Evolutionary conservation across 768 basidiomycete genomes (phyloP).

Genomic region (Rhodotorula graminis): DNA sequence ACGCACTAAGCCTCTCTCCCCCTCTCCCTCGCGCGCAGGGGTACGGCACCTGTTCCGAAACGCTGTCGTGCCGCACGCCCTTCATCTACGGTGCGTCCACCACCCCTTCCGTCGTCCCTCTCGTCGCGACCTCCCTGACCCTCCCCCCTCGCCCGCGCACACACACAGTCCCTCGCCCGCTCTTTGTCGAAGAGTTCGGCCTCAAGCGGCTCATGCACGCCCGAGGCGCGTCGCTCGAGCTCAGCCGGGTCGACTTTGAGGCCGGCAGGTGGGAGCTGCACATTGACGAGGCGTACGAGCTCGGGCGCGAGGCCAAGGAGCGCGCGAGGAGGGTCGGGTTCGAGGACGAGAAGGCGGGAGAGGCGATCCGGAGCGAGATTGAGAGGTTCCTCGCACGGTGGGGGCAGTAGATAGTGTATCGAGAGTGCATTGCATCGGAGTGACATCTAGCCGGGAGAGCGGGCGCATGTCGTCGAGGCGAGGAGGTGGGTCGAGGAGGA

Average conservation of each 20-base stretch:
- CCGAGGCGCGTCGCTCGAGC: slow-evolving; percentile 66
- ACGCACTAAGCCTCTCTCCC: background rate
- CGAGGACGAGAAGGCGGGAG: slow-evolving; percentile 33
- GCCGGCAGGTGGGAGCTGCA: slow-evolving; percentile 27
- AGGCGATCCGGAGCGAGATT: slow-evolving; percentile 38
- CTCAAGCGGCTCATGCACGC: slow-evolving; percentile 60
- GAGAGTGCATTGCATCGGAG: too few species aligned
- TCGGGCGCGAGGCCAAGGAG: slow-evolving; percentile 49
- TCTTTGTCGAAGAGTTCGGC: slow-evolving; percentile 77
- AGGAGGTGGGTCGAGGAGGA: too few species aligned
- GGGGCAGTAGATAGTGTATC: too few species aligned
- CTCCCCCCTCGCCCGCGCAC: background rate
- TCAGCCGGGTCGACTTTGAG: slow-evolving; percentile 54
- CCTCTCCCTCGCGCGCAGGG: slow-evolving; percentile 52
- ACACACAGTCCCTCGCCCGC: slow-evolving; percentile 62
- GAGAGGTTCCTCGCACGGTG: slow-evolving; percentile 36
- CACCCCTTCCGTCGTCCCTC: slow-evolving; percentile 16
- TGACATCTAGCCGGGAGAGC: too few species aligned
- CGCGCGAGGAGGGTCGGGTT: slow-evolving; percentile 48
- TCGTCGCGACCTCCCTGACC: too few species aligned
- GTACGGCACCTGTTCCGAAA: slow-evolving; percentile 76
- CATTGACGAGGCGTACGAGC: slow-evolving; percentile 53
- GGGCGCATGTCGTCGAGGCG: too few species aligned
- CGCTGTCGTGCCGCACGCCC: slow-evolving; percentile 68
- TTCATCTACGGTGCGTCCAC: slow-evolving; percentile 63